Conservation (phyloP, 2,329 filamentous ascomycete genomes). For the Phialophora chinensis region DNA sequence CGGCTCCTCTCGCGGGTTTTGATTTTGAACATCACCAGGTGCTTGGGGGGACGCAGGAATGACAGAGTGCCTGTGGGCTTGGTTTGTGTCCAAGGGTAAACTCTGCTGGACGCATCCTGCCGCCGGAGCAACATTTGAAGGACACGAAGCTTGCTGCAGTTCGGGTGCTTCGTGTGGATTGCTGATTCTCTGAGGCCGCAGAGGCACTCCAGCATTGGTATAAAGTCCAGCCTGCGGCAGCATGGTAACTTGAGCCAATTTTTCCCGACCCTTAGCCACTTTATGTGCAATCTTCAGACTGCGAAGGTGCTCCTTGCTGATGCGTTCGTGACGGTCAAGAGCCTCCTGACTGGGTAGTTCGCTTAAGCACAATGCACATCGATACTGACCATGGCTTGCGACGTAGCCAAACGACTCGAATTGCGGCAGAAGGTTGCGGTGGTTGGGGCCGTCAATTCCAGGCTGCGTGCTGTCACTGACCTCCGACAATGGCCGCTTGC, state of each 20-base stretch:
- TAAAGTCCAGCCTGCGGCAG: conserved; percentile 2
- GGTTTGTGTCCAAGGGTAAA: conserved; percentile 13
- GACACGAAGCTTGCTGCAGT: neutral
- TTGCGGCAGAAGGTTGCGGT: neutral
- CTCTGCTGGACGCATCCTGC: neutral
- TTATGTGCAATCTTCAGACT: conserved; percentile 21
- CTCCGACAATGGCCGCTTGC: conserved; percentile 20
- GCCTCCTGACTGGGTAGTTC: conserved; percentile 28
- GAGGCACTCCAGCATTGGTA: conserved; percentile 1
- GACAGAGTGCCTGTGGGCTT: neutral
- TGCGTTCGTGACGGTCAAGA: conserved; percentile 24
- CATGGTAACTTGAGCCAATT: conserved; percentile 21
- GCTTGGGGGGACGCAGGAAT: neutral
- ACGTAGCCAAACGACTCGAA: conserved; percentile 29
- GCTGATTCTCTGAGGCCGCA: conserved; percentile 6
- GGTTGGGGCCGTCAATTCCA: neutral
- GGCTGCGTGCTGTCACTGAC: conserved; percentile 9
- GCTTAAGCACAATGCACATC: conserved; percentile 32
- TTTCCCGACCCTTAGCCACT: conserved; percentile 22
- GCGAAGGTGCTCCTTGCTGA: conserved; percentile 26
- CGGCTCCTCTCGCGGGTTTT: neutral
- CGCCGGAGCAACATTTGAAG: neutral
- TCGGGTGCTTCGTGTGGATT: neutral
- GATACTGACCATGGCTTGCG: conserved; percentile 26
- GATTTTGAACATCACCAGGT: neutral